Percentiles rank a stretch among this genome's conserved stretches.
Conservation (phyloP, 176 grass and related monocot genomes). For the Triticum urartu region DNA sequence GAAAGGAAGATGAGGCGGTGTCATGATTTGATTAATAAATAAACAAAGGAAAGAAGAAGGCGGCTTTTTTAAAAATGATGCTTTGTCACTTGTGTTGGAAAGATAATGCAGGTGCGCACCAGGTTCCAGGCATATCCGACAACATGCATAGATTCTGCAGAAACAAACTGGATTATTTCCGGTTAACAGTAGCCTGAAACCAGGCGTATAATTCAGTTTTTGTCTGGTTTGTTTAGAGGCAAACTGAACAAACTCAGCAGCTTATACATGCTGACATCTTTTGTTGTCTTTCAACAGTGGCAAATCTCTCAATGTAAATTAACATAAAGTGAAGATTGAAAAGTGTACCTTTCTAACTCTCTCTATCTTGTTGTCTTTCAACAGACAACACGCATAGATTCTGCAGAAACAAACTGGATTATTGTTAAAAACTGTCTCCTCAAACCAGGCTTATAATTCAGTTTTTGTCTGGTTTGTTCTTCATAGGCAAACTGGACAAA, state of each 20-base stretch:
- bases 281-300: background rate
- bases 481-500: background rate
- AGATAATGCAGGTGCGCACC: background rate
- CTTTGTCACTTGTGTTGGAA: no score
- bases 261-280: no score
- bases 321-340: background rate
- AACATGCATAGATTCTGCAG: conserved; percentile 3
- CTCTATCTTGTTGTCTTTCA: no score
- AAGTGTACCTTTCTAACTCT: background rate
- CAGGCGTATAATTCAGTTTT: background rate
- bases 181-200: background rate
- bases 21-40: background rate
- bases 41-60: background rate
- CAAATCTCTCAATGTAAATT: background rate
- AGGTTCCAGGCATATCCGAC: background rate
- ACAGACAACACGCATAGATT: conserved; percentile 17
- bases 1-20: background rate
- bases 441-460: background rate
- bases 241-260: background rate
- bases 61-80: background rate
- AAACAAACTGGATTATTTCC: no score
- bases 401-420: background rate
- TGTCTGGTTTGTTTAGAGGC: background rate
- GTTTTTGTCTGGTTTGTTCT: background rate
- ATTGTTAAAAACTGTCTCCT: background rate